phyloP scores from a whole-genome alignment of 1,284 basidiomycete genomes.

The Coniferiporia weirii region DNA sequence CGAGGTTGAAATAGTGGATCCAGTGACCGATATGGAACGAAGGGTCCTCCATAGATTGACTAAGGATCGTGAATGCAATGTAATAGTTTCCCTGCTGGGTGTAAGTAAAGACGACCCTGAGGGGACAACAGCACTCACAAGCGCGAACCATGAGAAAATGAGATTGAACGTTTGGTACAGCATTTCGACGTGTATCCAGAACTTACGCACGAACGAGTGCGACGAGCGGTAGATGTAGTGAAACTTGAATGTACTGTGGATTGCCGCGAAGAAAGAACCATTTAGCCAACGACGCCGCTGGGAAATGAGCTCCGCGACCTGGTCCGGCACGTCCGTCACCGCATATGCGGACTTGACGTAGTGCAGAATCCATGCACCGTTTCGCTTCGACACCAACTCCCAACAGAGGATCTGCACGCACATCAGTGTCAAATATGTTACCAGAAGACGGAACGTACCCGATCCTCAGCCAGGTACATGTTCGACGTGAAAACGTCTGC shows the following conservation, averaged over 20 bases:
- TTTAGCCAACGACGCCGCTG: constrained; percentile 95
- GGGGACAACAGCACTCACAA: constrained; percentile 44
- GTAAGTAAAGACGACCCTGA: background rate
- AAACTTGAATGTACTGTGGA: constrained; percentile 88
- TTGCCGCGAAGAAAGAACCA: constrained; percentile 93
- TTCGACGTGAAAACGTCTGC: constrained; percentile 91
- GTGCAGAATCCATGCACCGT: constrained; percentile 83
- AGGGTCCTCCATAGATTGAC: constrained; percentile 62
- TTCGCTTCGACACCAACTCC: constrained; percentile 89
- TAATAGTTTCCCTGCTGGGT: constrained; percentile 74
- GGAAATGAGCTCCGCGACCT: constrained; percentile 86
- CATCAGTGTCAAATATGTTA: background rate
- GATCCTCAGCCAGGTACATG: constrained; percentile 93
- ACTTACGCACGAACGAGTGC: constrained; percentile 80
- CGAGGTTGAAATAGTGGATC: constrained; percentile 69
- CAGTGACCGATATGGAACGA: constrained; percentile 49
- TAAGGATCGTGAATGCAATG: constrained; percentile 81
- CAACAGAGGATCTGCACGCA: constrained; percentile 77
- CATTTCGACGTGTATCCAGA: constrained; percentile 93
- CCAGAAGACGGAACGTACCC: constrained; percentile 38
- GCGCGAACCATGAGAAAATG: constrained; percentile 88
- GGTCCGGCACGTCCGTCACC: constrained; percentile 88
- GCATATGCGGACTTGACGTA: constrained; percentile 93
- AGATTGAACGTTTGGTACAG: constrained; percentile 89
- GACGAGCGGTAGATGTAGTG: constrained; percentile 89